Conservation (phyloP, 495 filamentous ascomycete species). For the Hyaloscypha finlandica region DNA sequence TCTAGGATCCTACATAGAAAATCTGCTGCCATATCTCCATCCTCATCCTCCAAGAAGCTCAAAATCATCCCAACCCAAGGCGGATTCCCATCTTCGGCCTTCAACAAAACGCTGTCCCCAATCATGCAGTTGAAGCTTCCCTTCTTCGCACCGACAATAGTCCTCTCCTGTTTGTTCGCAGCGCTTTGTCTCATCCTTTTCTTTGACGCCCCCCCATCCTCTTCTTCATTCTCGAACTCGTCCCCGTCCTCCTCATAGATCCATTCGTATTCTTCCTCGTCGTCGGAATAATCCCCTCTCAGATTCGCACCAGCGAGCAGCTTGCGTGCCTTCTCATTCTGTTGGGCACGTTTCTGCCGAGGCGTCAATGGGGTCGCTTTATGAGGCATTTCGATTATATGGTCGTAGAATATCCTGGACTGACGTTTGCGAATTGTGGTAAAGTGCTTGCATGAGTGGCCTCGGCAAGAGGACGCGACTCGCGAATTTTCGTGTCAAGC, state of each 20-base stretch:
- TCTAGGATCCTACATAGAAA: slow-evolving; percentile 51
- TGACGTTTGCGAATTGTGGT: slow-evolving; percentile 3
- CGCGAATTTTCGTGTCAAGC: slow-evolving; percentile 8
- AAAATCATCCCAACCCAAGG: slow-evolving; percentile 90
- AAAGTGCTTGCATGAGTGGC: slow-evolving; percentile 6
- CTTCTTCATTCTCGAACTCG: slow-evolving; percentile 11
- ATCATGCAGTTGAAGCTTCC: slow-evolving; percentile 78
- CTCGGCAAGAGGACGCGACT: slow-evolving; percentile 8
- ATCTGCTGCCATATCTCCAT: slow-evolving; percentile 65
- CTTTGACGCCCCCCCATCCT: not conserved
- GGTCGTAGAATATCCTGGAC: not conserved
- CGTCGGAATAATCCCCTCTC: slow-evolving; percentile 34
- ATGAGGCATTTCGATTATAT: slow-evolving; percentile 34
- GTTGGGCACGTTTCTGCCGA: slow-evolving; percentile 23
- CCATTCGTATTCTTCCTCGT: slow-evolving; percentile 17
- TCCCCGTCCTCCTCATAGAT: not conserved
- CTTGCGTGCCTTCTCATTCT: slow-evolving; percentile 53
- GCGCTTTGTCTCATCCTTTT: slow-evolving; percentile 18
- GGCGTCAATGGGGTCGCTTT: slow-evolving; percentile 18
- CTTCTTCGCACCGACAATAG: slow-evolving; percentile 81
- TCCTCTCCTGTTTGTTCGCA: slow-evolving; percentile 26
- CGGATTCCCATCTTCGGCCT: slow-evolving; percentile 52
- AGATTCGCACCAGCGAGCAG: slow-evolving; percentile 58
- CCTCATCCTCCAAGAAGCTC: slow-evolving; percentile 70
- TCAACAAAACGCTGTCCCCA: slow-evolving; percentile 83